Base-by-base conservation (phyloP, 768 basidiomycete species). In the Russula ochroleuca region DNA sequence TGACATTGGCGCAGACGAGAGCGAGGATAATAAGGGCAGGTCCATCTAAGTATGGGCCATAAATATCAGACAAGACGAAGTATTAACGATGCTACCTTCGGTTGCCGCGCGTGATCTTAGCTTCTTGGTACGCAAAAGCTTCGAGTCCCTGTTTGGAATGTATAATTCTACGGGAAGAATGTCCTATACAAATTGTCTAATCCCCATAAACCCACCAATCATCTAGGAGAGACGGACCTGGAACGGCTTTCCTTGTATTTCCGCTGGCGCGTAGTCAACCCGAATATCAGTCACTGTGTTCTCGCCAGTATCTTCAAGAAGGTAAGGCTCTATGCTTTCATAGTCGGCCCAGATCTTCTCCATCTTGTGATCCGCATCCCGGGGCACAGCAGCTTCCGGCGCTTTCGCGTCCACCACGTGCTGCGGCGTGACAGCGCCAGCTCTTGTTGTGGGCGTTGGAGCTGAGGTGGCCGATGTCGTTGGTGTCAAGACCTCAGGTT, bases 321-420 rank as follows among this genome's bases (percentile, higher is more conserved):
- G 80, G 68, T 88, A 86, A 0, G 88, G 85, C 70, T 89, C 89
- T 50, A 92, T 78, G 66, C 86, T 86, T 61, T 89, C 87, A 74
- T 92, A 97, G 69, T 97, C 94, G 3, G 81, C 83, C 90, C 92
- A 92, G 10, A 97, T 78, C 56, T 87, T 79, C 70, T 94, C 91
- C 72, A 97, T 79, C 69, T 88, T 78, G 61, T 87, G 83, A 71
- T 96, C 93, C n/a, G 90, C 90, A 68, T 94, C 92, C 64, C 81
- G 87, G 0, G 89, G 87, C n/a, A 87, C 72, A 13, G 71, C 78
- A 19, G 47, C 72, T 73, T 38, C 80, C 64, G 21, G 66, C 35
- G 21, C 69, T 65, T 49, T 69, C 57, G 21, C 35, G 13, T 50
- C 60, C 19, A 3, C 63, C 40, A 23, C 31, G 5, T 69, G 56